Evolutionary conservation across 2,329 filamentous ascomycete species (phyloP).

Genomic region (Pestalotiopsis fici): DNA sequence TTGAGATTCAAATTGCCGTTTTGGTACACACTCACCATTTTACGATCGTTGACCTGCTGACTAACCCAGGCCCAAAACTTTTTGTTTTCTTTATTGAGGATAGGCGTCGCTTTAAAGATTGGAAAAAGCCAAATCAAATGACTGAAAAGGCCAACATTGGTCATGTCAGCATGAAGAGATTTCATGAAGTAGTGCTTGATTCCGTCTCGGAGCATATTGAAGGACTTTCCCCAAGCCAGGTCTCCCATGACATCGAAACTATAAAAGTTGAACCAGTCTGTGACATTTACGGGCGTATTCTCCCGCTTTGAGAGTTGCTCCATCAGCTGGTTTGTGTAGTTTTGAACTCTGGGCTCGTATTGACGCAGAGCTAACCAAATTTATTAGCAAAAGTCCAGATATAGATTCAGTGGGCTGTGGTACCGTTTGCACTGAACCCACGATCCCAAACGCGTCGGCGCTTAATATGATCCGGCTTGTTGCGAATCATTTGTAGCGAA

Average conservation of each 20-base stretch:
- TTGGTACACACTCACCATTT: neutral
- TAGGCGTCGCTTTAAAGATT: conserved; percentile 19
- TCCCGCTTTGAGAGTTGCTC: conserved; percentile 13
- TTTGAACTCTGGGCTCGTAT: conserved; percentile 23
- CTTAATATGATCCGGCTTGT: neutral
- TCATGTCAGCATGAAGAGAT: conserved; percentile 23
- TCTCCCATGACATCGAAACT: conserved; percentile 34
- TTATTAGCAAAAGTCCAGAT: neutral
- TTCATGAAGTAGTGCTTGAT: conserved; percentile 20
- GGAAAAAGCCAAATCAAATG: conserved; percentile 22
- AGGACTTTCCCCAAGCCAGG: conserved; percentile 30
- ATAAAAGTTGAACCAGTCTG: conserved; percentile 30
- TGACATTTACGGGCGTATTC: conserved; percentile 18
- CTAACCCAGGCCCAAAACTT: conserved; percentile 20
- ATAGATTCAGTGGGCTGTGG: neutral
- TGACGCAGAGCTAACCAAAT: conserved; percentile 16
- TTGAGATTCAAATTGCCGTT: neutral
- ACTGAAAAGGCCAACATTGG: conserved; percentile 20
- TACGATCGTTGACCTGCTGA: neutral
- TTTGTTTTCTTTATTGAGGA: conserved; percentile 19
- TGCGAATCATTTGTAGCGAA: neutral
- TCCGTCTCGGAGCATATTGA: conserved; percentile 26
- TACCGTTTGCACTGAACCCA: neutral
- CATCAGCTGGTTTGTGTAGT: conserved; percentile 20
- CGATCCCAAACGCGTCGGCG: conserved; percentile 1